phyloP scores from a whole-genome alignment of 139 green algal species.

The Auxenochlorella pyrenoidosa region DNA sequence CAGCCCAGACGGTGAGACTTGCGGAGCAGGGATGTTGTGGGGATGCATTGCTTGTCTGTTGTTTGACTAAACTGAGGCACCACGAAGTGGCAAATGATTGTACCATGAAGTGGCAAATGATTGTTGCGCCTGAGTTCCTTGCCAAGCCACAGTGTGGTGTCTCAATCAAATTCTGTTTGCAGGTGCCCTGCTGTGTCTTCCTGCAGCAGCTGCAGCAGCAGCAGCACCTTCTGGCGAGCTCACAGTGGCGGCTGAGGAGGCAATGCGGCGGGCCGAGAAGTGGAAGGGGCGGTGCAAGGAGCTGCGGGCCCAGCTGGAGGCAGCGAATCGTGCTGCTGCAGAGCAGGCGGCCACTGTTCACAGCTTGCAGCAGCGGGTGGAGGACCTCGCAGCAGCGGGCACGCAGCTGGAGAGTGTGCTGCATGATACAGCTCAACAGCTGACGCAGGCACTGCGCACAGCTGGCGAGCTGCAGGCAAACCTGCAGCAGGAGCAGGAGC shows the following conservation, averaged over 20 bases:
- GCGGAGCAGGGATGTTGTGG: no score
- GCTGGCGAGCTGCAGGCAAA: not conserved
- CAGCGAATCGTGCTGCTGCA: not conserved
- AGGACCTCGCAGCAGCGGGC: not conserved
- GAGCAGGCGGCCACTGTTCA: not conserved
- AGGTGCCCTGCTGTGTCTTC: not conserved
- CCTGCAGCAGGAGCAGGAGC: not conserved
- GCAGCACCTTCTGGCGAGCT: not conserved
- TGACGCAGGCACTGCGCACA: not conserved
- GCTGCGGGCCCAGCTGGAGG: slow-evolving; percentile 15
- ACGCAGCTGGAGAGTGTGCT: slow-evolving; percentile 20
- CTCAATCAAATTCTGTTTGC: not conserved
- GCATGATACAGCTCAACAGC: not conserved
- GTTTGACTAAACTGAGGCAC: not conserved
- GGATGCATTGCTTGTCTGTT: not conserved
- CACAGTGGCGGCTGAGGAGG: not conserved
- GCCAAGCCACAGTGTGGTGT: no score
- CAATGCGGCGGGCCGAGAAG: slow-evolving; percentile 30
- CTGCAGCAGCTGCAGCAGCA: not conserved
- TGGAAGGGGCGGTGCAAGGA: slow-evolving; percentile 49
- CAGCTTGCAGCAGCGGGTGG: slow-evolving; percentile 9
- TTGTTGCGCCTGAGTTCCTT: not conserved
- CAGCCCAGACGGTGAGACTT: not conserved
- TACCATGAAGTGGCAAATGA: not conserved
- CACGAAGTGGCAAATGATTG: not conserved